These are phyloP conservation scores for Triticum urartu DNA, from an alignment of 176 grass and related monocot species.

Conservation along the genomic window DNA sequence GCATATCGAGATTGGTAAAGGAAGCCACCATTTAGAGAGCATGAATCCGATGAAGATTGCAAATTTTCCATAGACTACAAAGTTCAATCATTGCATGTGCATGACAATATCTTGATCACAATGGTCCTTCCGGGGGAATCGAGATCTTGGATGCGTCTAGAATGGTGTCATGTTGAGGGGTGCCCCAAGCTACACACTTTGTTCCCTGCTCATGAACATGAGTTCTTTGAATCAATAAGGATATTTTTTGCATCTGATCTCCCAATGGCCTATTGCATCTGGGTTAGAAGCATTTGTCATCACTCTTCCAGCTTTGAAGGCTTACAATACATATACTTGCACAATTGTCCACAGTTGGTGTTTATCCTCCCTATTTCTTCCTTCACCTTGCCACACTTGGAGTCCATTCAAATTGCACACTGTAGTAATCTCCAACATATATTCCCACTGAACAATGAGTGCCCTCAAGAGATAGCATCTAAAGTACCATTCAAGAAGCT, in stretches of 20 bases:
- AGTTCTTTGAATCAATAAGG: not conserved
- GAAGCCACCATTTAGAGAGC: too few relatives aligned
- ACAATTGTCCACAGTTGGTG: not conserved
- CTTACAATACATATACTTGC: not conserved
- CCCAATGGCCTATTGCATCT: not conserved
- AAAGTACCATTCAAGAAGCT: not conserved
- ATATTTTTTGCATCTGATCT: not conserved
- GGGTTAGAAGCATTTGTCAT: too few relatives aligned
- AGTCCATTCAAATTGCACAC: not conserved
- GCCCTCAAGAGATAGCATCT: not conserved
- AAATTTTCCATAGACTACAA: not conserved
- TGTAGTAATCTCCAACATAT: not conserved
- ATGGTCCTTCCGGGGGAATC: not conserved
- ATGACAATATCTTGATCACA: not conserved
- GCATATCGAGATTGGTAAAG: not conserved
- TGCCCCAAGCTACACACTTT: not conserved
- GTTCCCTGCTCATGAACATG: not conserved
- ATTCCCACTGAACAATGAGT: not conserved
- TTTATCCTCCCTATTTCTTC: not conserved
- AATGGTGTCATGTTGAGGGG: not conserved
- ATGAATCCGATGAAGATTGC: too few relatives aligned
- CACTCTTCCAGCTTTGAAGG: not conserved
- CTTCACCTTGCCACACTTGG: not conserved
- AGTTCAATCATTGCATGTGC: not conserved
- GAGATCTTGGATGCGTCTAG: accelerated